Evolutionary conservation across 1,284 basidiomycete genomes (phyloP), one percentile per base, ranked within the genome.

Genomic region (Anthracocystis walkeri): DNA sequence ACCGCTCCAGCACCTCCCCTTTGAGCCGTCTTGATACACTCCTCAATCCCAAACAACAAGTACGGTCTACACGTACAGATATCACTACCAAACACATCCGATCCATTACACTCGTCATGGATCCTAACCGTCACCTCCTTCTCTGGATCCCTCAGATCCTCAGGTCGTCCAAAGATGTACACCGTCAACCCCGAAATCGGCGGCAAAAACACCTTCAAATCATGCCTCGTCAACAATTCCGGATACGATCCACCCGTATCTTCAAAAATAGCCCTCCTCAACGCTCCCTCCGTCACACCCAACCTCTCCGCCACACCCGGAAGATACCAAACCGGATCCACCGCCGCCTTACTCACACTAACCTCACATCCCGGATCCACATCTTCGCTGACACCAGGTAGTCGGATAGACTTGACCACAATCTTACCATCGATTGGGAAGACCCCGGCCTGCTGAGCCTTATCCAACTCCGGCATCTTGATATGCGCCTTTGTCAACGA

Each of bases 231-330:
- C 78, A 98, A 91, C 51, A 98, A 90, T 81, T 98, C 95, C 2
- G 95, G 95, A 85, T 97, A 96, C 92, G 95, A 95, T 81, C 94
- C 95, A 79, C 94, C 94, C 4, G 87, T 88, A 66, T 97, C 95
- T 84, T 97, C 95, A 78, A 97, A 98, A 33, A 98, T 88, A 0
- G 93, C 92, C 21, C 95, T 89, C 35, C 95, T 90, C 10, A 98
- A 89, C 0, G 93, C 87, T 11, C 88, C 90, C 86, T 98, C 96
- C 0, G 93, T 92, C 54, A 85, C 54, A 21, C 81, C 80, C 18
- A 83, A 65, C 8, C 79, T 65, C 41, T 80, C 77, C 4, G 80
- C 80, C 7, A 84, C 90, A n/a, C 95, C 94, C 41, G 96, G 95
- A 0, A 98, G 87, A 85, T 92, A 94, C 95, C 95, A 97, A 12